Base-by-base conservation (phyloP, 192 early-diverging fungal species). In the Backusella sp. region DNA sequence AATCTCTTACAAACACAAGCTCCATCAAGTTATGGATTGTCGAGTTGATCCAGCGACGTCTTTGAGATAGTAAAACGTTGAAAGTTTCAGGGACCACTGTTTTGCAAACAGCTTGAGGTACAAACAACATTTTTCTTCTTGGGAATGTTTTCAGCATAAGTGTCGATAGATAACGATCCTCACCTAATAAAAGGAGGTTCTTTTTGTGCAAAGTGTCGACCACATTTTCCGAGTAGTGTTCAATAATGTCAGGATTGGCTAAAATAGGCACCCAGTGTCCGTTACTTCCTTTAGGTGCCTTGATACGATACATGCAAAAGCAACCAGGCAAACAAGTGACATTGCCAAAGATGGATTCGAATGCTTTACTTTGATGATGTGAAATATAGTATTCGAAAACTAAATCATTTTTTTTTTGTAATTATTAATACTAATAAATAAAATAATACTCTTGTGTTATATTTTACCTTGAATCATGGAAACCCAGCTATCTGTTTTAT, bases 321-420 rank as follows among this genome's bases (percentile, higher is more conserved):
- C 94, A 95, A 36, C 94, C 94, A 3, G 94, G 94, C 56, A 95
- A 78, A 77, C 94, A 95, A 4, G 92, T 94, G 17, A 95, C 94
- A 72, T 92, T 92, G 68, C 93, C 93, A 86, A 94, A 94, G 73
- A 94, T 90, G 0, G 91, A 93, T 84, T 94, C 93, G 72, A 95
- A 95, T 14, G 92, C 94, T 85, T 95, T 95, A 78, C 84, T 83
- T 80, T 88, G 86, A 81, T 95, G 93, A 79, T 95, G 93, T 28
- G 91, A 90, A 79, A 95, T 93, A 79, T 95, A 93, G 82, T 95
- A 95, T 84, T 95, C 93, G 69, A 93, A 95, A 59, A 95, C 93
- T 71, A 46, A 11, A 7, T 21, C 5, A 49, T 17, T 62, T 23
- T 56, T 56, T 32, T 62, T 26, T 82, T 41, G 52, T 35, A 1